Evolutionary conservation across 345 rosid species (phyloP), one percentile per base, ranked within the genome.

Genomic region (Trapa bicornis): DNA sequence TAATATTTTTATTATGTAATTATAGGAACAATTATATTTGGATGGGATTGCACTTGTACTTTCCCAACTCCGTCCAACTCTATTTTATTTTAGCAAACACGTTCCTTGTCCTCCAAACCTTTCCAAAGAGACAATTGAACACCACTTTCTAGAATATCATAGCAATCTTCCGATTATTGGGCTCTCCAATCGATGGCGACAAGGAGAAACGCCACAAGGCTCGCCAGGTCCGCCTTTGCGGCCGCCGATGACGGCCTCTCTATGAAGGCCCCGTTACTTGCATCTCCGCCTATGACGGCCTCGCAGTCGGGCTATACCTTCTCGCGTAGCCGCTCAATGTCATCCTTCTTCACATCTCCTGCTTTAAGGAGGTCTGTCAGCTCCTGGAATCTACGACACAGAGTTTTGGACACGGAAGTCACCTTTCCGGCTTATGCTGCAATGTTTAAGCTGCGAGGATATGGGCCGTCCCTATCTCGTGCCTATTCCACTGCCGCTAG

Each of bases 391-490:
- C 48, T 52, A 6, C 47, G 74, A 29, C 65, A 36, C 17, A 73
- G 1, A 73, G 35, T n/a, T 47, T 53, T 36, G 4, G 52, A 43
- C 37, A 8, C 13, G 63, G 37, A 41, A 32, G 37, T 13, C 12
- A 6, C 36, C 37, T 33, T n/a, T 42, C 39, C 47, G 4, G 37
- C 47, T 2, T 16, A 1, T n/a, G 66, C 47, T 35, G 56, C 0
- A 17, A 13, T 48, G 2, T 71, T 11, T 50, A 66, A 60, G 32
- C 71, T 41, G 79, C 68, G 77, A 70, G 37, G 48, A 66, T 75
- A 80, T 61, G 79, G 82, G 15, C 33, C 37, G 77, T 78, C 72
- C 38, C 72, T 84, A 69, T 2, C 80, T 68, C 83, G 74, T 8
- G 78, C 78, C 43, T 74, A 63, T 64, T 80, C 72, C 47, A 14